These are phyloP conservation scores for Pseudogymnoascus sp. DNA, from an alignment of 2,329 filamentous ascomycete genomes.

Conservation along the genomic window DNA sequence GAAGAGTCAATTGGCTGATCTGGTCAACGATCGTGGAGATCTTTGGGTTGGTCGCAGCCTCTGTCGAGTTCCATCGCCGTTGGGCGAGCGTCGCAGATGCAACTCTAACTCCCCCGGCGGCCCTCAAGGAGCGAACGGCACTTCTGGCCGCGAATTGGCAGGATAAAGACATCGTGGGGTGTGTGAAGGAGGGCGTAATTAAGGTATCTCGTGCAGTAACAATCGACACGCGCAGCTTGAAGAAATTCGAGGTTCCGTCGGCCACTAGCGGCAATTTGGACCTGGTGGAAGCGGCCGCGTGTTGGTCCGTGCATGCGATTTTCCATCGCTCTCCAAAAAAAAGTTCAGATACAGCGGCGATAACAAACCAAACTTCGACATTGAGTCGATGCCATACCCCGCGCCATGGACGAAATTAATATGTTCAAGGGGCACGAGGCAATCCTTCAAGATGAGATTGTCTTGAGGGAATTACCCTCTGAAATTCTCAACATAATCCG, in stretches of 20 bases:
- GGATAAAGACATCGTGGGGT: conserved; percentile 51
- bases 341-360: conserved; percentile 11
- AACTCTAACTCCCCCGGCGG: conserved; percentile 39
- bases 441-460: conserved; percentile 47
- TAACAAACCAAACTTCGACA: conserved; percentile 12
- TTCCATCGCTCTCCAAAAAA: conserved; percentile 10
- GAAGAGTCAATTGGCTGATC: conserved; percentile 93
- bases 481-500: conserved; percentile 64
- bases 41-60: conserved; percentile 74
- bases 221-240: conserved; percentile 10
- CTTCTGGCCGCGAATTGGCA: conserved; percentile 57
- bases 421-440: conserved; percentile 48
- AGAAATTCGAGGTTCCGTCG: conserved; percentile 12
- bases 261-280: conserved; percentile 8
- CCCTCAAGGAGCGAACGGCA: conserved; percentile 56
- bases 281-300: conserved; percentile 5
- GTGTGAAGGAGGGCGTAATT: conserved; percentile 17
- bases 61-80: conserved; percentile 77
- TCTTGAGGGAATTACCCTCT: conserved; percentile 55
- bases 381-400: conserved; percentile 14
- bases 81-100: conserved; percentile 41
- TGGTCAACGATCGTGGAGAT: conserved; percentile 93
- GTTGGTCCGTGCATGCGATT: conserved; percentile 5
- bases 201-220: neutral
- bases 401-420: conserved; percentile 48